These are phyloP conservation scores for Pythium grandisporangium DNA, from an alignment of 352 stramenopile genomes.

Conservation along the genomic window DNA sequence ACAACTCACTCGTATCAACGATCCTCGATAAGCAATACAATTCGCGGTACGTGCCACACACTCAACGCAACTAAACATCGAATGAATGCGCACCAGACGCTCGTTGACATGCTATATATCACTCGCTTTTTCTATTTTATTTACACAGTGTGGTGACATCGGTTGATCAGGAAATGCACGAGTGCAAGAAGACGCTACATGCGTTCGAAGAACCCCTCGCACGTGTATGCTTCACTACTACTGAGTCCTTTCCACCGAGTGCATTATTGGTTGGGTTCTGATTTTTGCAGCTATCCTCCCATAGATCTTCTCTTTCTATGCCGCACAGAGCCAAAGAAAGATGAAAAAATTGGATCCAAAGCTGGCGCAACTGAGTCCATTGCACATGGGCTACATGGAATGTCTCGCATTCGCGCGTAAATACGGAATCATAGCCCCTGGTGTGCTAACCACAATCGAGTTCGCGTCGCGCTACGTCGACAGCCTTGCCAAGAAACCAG, in stretches of 20 bases:
- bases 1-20: conserved; percentile 52
- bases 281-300: background rate
- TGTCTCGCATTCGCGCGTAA: conserved; percentile 55
- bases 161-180: conserved; percentile 42
- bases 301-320: conserved; percentile 56
- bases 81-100: too few species aligned
- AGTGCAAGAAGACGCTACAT: conserved; percentile 49
- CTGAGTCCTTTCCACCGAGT: too few species aligned
- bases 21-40: conserved; percentile 66
- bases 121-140: too few species aligned
- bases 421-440: conserved; percentile 70
- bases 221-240: too few species aligned
- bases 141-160: too few species aligned
- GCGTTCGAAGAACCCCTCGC: conserved; percentile 53
- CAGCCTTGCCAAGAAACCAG: conserved; percentile 41
- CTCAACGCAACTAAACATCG: too few species aligned
- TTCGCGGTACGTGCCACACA: conserved; percentile 30
- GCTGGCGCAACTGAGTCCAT: conserved; percentile 25
- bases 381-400: conserved; percentile 62
- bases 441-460: conserved; percentile 68
- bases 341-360: conserved; percentile 63
- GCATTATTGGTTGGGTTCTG: too few species aligned
- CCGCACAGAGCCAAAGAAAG: conserved; percentile 30
- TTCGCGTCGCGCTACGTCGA: conserved; percentile 72
- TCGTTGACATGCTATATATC: too few species aligned